Evolutionary conservation across 768 basidiomycete species (phyloP).

Genomic region (Amanita pseudoporphyria): DNA sequence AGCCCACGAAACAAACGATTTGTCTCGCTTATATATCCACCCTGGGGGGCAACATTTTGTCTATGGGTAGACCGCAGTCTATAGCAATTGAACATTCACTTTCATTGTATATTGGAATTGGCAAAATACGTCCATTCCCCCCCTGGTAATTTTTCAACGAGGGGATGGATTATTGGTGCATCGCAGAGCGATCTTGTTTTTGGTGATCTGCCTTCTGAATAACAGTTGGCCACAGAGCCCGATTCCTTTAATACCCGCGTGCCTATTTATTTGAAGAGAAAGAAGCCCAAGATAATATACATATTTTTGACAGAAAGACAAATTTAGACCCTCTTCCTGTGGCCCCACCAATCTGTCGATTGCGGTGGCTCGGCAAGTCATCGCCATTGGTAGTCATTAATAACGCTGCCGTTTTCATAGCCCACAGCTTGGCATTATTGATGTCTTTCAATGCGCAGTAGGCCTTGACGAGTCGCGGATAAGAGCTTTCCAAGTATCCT

Average conservation of each 20-base stretch:
- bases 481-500: conserved; percentile 10
- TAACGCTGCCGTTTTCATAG: conserved; percentile 11
- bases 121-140: too few species aligned
- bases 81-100: neutral
- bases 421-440: conserved; percentile 10
- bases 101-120: too few species aligned
- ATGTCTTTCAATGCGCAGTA: conserved; percentile 13
- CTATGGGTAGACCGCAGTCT: neutral
- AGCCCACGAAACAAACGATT: neutral
- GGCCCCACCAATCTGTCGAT: conserved; percentile 14
- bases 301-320: neutral
- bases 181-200: too few species aligned
- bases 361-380: conserved; percentile 12
- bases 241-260: too few species aligned
- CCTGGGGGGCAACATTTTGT: neutral
- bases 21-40: neutral
- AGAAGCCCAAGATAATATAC: neutral
- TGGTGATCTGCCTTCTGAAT: too few species aligned
- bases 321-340: neutral
- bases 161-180: too few species aligned
- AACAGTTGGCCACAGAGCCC: too few species aligned
- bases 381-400: conserved; percentile 1
- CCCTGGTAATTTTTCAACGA: too few species aligned
- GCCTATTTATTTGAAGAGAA: neutral
- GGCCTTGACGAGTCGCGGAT: conserved; percentile 13